Base-by-base conservation (phyloP, 306 rosid species). In the Vigna radiata region DNA sequence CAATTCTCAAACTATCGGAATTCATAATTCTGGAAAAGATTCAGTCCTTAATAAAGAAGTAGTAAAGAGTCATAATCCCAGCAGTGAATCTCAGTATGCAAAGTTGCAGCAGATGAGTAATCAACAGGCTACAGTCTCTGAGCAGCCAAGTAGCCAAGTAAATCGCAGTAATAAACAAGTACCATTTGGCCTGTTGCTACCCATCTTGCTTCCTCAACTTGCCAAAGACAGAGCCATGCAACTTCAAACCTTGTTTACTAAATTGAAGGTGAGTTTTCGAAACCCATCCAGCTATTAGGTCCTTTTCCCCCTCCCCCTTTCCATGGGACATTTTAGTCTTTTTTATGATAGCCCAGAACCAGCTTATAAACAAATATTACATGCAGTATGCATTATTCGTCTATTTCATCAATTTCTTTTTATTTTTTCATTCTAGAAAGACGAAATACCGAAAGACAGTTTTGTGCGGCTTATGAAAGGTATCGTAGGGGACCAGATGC, bases 61-160 rank as follows among this genome's bases (percentile, higher is more conserved):
- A 79, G 88, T 79, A 58, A 79, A 85, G 77, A 70, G 82, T 49
- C 85, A 81, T 58, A 79, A 73, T 50, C 86, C 84, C 49, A 88
- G 73, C 29, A 85, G 81, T 44, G 95, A 93, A 56, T 85, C 95
- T 69, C 96, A 91, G 74, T 93, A 89, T 80, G 76, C 83, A 29
- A 93, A 93, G 78, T 82, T 93, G 82, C 96, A 91, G 82, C 90
- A 89, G 88, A 91, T 91, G 81, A 93, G 96, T 78, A 89, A 89
- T 87, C 98, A 93, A 83, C 96, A 91, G 84, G 89, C 91, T 49
- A 83, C 89, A 68, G 79, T 81, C 75, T 31, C 79, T 2, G 95
- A 85, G 79, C 91, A 84, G 82, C 84, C 90, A 66, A 83, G 86
- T 81, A 85, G 61, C 84, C 88, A 83, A 49, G 64, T 37, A 8